A percentile compares a stretch with the other conserved stretches of the same genome.
These are phyloP conservation scores for Leishmania major DNA, from an alignment of 208 protist species.

Conservation along the genomic window DNA sequence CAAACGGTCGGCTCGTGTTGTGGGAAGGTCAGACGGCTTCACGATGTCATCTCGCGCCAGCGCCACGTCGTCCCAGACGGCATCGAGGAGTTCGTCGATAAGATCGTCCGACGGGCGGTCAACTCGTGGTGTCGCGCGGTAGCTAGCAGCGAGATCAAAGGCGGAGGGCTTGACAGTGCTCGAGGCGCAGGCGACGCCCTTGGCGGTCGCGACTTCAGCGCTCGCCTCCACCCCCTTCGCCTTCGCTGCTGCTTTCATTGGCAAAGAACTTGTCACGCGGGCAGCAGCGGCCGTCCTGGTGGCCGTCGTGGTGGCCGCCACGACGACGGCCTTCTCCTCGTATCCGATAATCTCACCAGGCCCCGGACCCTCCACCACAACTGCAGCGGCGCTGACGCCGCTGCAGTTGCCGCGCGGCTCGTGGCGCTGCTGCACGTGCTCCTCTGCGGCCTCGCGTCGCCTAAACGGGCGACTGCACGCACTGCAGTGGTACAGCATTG, in stretches of 20 bases:
- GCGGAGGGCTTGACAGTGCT: background rate
- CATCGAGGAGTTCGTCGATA: constrained; percentile 49
- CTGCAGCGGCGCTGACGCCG: constrained; percentile 5
- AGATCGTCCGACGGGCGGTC: constrained; percentile 53
- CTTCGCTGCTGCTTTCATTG: background rate
- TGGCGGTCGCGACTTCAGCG: background rate
- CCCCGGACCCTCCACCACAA: constrained; percentile 50
- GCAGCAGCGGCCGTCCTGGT: background rate
- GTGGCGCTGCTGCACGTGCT: constrained; percentile 61
- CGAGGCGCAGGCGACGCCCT: background rate
- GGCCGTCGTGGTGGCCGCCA: background rate
- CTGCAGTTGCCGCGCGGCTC: background rate
- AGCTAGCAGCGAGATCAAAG: constrained; percentile 2
- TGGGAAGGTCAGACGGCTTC: constrained; percentile 26
- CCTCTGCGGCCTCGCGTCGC: constrained; percentile 31
- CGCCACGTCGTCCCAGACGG: constrained; percentile 70
- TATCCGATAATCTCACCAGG: constrained; percentile 54
- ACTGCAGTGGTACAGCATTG: constrained; percentile 64
- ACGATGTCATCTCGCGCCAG: constrained; percentile 55
- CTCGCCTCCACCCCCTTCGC: background rate
- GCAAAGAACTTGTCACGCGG: background rate
- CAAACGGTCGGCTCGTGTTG: background rate
- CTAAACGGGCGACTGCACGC: constrained; percentile 63
- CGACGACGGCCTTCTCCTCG: constrained; percentile 19
- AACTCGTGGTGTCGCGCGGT: constrained; percentile 21